These are phyloP conservation scores for Stenocarpella maydis DNA, from an alignment of 2,329 filamentous ascomycete species.

Conservation along the genomic window DNA sequence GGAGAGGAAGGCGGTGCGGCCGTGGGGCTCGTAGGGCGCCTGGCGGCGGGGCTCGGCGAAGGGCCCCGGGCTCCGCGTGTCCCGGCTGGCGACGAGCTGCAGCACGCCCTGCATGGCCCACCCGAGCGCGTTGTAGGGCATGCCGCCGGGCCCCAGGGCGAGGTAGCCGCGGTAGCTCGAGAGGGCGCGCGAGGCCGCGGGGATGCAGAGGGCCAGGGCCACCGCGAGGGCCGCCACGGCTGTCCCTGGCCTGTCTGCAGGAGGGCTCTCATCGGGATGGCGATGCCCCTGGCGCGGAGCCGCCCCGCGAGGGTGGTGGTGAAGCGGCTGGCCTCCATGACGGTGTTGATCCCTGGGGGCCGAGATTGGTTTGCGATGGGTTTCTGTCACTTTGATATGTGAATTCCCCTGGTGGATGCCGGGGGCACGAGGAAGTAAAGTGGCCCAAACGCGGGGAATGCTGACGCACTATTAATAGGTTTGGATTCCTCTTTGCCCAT, in stretches of 20 bases:
- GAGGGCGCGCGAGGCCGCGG: conserved; percentile 39
- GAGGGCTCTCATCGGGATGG: not conserved
- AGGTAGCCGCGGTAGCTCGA: conserved; percentile 50
- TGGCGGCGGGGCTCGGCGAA: conserved; percentile 37
- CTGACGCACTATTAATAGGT: too few species aligned
- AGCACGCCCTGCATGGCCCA: conserved; percentile 49
- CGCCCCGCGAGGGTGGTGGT: conserved; percentile 12
- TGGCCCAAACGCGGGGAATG: too few species aligned
- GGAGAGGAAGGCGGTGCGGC: conserved; percentile 38
- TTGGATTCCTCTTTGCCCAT: too few species aligned
- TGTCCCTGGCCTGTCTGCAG: conserved; percentile 24
- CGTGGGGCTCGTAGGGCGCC: conserved; percentile 41
- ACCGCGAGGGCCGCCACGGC: conserved; percentile 17
- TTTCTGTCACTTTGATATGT: too few species aligned
- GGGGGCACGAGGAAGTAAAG: too few species aligned
- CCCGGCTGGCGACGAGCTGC: conserved; percentile 45
- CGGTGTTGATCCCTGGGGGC: not conserved
- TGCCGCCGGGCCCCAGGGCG: conserved; percentile 53
- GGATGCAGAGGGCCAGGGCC: conserved; percentile 28
- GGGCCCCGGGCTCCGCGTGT: conserved; percentile 44
- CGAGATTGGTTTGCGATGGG: not conserved
- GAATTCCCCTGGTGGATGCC: not conserved
- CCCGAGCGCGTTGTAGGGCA: conserved; percentile 52
- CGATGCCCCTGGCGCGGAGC: conserved; percentile 16
- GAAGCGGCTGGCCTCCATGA: conserved; percentile 15